These are phyloP conservation scores for Didymella keratinophila DNA, from an alignment of 2,329 filamentous ascomycete species.

Conservation along the genomic window DNA sequence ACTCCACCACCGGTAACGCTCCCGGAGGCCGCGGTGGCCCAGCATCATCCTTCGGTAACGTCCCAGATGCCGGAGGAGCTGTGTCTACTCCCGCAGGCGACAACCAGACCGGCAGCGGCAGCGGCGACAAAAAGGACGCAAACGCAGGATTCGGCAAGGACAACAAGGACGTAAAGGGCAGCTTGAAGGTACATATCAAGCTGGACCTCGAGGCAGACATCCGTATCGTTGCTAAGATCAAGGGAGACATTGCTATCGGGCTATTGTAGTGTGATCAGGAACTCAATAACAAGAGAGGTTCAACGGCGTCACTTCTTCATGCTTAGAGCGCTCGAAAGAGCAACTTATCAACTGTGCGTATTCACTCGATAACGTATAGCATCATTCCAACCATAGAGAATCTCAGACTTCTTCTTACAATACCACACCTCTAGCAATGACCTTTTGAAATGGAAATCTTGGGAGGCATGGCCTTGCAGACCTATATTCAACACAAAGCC, in stretches of 20 bases:
- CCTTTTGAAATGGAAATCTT: too few species aligned
- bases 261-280: conserved; percentile 19
- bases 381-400: too few species aligned
- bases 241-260: conserved; percentile 35
- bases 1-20: conserved; percentile 10
- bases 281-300: too few species aligned
- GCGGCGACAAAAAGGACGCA: conserved; percentile 9
- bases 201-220: conserved; percentile 35
- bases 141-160: conserved; percentile 31
- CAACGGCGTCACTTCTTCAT: too few species aligned
- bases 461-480: too few species aligned
- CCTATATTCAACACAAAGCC: too few species aligned
- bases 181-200: conserved; percentile 35
- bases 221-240: conserved; percentile 30
- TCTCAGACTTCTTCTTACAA: too few species aligned
- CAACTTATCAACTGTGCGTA: too few species aligned
- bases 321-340: too few species aligned
- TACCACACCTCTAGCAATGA: too few species aligned
- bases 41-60: conserved; percentile 10
- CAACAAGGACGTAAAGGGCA: conserved; percentile 34
- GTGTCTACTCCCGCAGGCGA: conserved; percentile 11
- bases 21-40: conserved; percentile 12
- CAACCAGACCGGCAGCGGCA: conserved; percentile 2
- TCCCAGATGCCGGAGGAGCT: conserved; percentile 21
- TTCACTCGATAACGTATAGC: too few species aligned